phyloP scores from a whole-genome alignment of 2,329 filamentous ascomycete species.

The Orbilia quercus region DNA sequence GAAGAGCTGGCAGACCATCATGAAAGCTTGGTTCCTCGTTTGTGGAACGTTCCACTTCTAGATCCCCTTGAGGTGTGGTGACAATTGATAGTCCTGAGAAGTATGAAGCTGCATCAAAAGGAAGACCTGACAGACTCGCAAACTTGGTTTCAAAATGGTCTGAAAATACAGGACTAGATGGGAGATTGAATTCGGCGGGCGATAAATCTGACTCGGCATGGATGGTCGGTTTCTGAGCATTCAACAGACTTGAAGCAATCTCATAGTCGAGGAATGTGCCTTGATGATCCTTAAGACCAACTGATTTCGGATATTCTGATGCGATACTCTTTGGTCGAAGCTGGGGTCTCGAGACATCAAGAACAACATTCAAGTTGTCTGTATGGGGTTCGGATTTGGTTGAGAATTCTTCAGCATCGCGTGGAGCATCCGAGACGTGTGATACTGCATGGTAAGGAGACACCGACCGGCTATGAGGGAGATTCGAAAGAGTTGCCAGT shows the following conservation, averaged over 20 bases:
- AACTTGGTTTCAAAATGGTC: neutral
- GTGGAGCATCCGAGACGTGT: neutral
- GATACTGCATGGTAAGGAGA: neutral
- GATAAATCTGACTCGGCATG: neutral
- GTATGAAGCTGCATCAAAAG: neutral
- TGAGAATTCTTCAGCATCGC: too few species aligned
- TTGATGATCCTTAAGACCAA: too few species aligned
- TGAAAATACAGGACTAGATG: slow-evolving; percentile 9
- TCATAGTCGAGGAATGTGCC: too few species aligned
- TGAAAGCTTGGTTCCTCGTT: neutral
- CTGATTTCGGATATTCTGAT: too few species aligned
- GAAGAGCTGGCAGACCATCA: slow-evolving; percentile 20
- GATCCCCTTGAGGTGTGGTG: too few species aligned
- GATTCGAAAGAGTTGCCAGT: neutral
- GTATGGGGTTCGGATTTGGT: too few species aligned
- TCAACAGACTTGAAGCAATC: too few species aligned
- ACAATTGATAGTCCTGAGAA: slow-evolving; percentile 10
- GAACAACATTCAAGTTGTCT: too few species aligned
- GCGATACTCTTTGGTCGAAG: too few species aligned
- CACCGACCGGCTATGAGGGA: neutral
- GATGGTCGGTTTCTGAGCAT: neutral
- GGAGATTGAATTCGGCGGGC: slow-evolving; percentile 2
- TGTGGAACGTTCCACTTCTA: neutral
- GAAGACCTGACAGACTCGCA: neutral
- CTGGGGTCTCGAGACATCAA: too few species aligned